These are phyloP conservation scores for Bertia moriformis DNA, from an alignment of 2,329 filamentous ascomycete genomes.

Conservation along the genomic window DNA sequence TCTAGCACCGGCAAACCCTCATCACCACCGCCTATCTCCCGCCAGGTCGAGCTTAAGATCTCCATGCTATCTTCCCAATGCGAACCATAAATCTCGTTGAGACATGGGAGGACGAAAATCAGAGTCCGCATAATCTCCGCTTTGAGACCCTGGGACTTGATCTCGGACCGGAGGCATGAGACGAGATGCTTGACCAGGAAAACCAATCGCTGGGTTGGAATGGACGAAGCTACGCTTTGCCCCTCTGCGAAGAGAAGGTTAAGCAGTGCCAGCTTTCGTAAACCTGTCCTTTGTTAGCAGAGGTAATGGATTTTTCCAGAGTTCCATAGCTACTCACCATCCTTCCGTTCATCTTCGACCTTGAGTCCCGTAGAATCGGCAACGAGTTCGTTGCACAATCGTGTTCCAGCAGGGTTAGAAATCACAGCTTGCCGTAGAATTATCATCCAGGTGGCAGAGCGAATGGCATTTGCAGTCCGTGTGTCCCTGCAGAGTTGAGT, in stretches of 20 bases:
- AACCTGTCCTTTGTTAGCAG: conserved; percentile 11
- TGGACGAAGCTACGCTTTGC: conserved; percentile 26
- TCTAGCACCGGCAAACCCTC: conserved; percentile 48
- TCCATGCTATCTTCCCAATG: conserved; percentile 63
- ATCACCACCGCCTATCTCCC: conserved; percentile 27
- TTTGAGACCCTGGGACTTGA: conserved; percentile 25
- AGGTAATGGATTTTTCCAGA: neutral
- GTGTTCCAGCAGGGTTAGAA: conserved; percentile 26
- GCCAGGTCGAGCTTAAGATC: conserved; percentile 44
- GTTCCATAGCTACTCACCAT: conserved; percentile 18
- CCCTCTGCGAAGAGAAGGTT: conserved; percentile 35
- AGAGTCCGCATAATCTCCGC: conserved; percentile 40
- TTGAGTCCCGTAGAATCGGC: conserved; percentile 41
- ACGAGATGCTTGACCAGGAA: conserved; percentile 72
- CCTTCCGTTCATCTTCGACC: conserved; percentile 20
- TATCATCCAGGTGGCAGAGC: conserved; percentile 28
- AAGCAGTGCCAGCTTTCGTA: conserved; percentile 33
- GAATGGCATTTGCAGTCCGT: conserved; percentile 24
- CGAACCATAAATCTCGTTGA: conserved; percentile 72
- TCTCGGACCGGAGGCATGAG: conserved; percentile 46
- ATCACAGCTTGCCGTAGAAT: conserved; percentile 31
- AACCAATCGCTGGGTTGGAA: conserved; percentile 47
- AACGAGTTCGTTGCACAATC: conserved; percentile 43
- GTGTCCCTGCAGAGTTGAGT: conserved; percentile 16
- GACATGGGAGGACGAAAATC: conserved; percentile 50